phyloP scores from a whole-genome alignment of 306 rosid genomes.

The Casuarina cunninghamiana region DNA sequence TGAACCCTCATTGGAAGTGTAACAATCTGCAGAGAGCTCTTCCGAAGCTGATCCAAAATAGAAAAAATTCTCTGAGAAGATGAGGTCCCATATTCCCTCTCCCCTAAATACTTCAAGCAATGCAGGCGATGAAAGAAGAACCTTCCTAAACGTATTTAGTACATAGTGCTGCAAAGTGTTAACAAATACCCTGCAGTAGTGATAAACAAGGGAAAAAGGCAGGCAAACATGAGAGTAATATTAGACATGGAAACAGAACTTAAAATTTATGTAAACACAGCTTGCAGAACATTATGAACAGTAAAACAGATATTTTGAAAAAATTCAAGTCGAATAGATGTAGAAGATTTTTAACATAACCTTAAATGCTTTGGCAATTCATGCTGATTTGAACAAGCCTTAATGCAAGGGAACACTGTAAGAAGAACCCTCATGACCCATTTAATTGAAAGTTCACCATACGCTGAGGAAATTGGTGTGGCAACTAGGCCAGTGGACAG shows the following conservation, averaged over 20 bases:
- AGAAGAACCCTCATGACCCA: constrained; percentile 83
- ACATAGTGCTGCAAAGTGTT: constrained; percentile 63
- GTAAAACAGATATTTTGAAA: constrained; percentile 6
- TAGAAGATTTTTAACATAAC: constrained; percentile 42
- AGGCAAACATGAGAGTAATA: constrained; percentile 20
- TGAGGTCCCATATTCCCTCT: constrained; percentile 93
- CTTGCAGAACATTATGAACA: neutral
- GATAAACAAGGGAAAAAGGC: constrained; percentile 17
- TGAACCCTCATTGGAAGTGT: constrained; percentile 30
- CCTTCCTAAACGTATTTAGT: constrained; percentile 64
- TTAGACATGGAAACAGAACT: constrained; percentile 4
- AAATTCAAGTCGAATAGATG: constrained; percentile 10
- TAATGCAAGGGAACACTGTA: constrained; percentile 80
- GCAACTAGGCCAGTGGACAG: constrained; percentile 56
- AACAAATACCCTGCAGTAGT: constrained; percentile 68
- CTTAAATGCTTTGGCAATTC: constrained; percentile 72
- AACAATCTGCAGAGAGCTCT: constrained; percentile 42
- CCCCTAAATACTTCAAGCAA: constrained; percentile 65
- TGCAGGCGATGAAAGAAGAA: constrained; percentile 66
- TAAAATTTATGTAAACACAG: constrained; percentile 13
- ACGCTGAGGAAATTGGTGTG: constrained; percentile 57
- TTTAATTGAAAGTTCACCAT: constrained; percentile 72
- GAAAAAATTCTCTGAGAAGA: constrained; percentile 88
- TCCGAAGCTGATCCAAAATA: constrained; percentile 62
- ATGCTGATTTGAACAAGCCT: constrained; percentile 81